phyloP scores from a whole-genome alignment of 2,329 filamentous ascomycete genomes.

The Botrytis elliptica region DNA sequence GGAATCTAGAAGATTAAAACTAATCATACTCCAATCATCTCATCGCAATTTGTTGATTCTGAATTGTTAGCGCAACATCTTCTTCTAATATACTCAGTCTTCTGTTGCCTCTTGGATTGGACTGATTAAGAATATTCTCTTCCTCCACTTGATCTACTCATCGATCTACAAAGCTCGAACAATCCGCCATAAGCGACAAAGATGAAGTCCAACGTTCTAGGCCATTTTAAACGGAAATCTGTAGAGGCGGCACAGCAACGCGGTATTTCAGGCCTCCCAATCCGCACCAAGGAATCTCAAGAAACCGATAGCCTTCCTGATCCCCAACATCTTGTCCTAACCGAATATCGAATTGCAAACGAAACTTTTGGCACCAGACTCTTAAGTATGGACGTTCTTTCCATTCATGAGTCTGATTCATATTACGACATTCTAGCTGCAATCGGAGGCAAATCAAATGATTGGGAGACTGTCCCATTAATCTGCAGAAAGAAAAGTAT shows the following conservation, averaged over 20 bases:
- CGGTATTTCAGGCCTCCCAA: background rate
- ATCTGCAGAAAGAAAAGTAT: background rate
- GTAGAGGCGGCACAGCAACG: background rate
- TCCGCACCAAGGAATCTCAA: background rate
- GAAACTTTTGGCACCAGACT: background rate
- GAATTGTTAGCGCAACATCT: background rate
- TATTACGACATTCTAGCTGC: background rate
- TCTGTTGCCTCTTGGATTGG: background rate
- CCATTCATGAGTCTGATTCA: background rate
- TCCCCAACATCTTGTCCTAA: background rate
- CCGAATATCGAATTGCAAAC: background rate
- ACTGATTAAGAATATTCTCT: too few relatives aligned
- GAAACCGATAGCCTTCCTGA: background rate
- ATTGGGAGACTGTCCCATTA: background rate
- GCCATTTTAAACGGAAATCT: background rate
- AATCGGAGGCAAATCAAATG: background rate
- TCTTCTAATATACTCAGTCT: background rate
- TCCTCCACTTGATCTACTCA: background rate
- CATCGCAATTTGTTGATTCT: background rate
- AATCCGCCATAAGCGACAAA: background rate
- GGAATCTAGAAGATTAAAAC: background rate
- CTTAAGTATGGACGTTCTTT: background rate
- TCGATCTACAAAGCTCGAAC: too few relatives aligned
- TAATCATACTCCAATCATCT: background rate
- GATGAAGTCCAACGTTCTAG: background rate